phyloP scores from a whole-genome alignment of 192 early-diverging fungal species.

The Coemansia sp. region DNA sequence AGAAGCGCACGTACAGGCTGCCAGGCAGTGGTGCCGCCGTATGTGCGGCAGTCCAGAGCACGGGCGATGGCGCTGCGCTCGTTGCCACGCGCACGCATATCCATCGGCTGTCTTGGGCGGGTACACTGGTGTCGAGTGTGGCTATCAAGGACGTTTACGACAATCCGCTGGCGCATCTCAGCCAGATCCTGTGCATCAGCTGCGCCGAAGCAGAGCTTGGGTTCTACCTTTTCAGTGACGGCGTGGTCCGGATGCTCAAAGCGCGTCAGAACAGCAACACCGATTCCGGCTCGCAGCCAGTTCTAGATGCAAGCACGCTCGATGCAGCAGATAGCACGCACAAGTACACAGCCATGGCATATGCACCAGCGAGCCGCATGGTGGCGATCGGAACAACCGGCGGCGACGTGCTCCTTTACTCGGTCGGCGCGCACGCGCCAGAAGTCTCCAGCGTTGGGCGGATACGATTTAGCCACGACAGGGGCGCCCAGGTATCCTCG shows the following conservation, averaged over 20 bases:
- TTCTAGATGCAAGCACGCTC: background rate
- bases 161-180: slow-evolving; percentile 23
- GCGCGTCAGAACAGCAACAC: background rate
- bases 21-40: slow-evolving; percentile 24
- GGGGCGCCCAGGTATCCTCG: slow-evolving; percentile 14
- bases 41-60: slow-evolving; percentile 8
- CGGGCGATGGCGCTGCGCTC: slow-evolving; percentile 5
- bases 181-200: slow-evolving; percentile 19
- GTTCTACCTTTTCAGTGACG: slow-evolving; percentile 33
- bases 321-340: background rate
- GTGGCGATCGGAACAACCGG: slow-evolving; percentile 29
- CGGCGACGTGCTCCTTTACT: slow-evolving; percentile 31
- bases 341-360: slow-evolving; percentile 23
- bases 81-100: slow-evolving; percentile 32
- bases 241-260: slow-evolving; percentile 17
- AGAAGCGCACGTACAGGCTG: slow-evolving; percentile 36
- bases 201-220: slow-evolving; percentile 7
- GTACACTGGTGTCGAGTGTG: slow-evolving; percentile 15
- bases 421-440: background rate
- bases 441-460: slow-evolving; percentile 9
- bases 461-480: slow-evolving; percentile 12
- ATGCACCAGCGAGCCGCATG: slow-evolving; percentile 24
- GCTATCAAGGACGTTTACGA: slow-evolving; percentile 19
- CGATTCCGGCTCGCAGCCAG: background rate
- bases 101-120: slow-evolving; percentile 33